phyloP scores from a whole-genome alignment of 192 early-diverging fungal genomes.

The Entomortierella chlamydospora region DNA sequence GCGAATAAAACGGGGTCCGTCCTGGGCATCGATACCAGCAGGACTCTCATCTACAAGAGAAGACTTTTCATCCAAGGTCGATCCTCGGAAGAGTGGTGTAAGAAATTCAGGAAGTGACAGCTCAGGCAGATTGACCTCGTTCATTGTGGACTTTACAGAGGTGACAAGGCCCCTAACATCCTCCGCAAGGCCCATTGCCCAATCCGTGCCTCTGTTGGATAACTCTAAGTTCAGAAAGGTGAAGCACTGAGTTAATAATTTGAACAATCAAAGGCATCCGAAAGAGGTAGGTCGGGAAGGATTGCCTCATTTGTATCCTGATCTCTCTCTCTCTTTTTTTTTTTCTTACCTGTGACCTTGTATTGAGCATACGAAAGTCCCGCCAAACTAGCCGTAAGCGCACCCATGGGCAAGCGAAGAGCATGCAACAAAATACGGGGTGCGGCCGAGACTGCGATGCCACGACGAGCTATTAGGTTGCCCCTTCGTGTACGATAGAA shows the following conservation, averaged over 20 bases:
- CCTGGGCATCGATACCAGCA: conserved; percentile 16
- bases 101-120: conserved; percentile 48
- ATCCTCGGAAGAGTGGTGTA: conserved; percentile 55
- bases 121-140: conserved; percentile 47
- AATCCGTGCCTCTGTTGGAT: conserved; percentile 50
- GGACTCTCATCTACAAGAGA: conserved; percentile 14
- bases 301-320: too few species aligned
- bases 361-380: conserved; percentile 71
- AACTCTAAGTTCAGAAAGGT: conserved; percentile 27
- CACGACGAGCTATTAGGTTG: conserved; percentile 24
- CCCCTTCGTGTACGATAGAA: conserved; percentile 25
- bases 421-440: conserved; percentile 60
- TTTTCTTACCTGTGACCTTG: conserved; percentile 64
- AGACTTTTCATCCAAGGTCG: conserved; percentile 50
- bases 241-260: neutral
- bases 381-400: conserved; percentile 68
- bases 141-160: conserved; percentile 47
- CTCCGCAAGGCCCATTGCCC: conserved; percentile 42
- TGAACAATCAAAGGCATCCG: neutral
- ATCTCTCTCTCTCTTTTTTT: too few species aligned
- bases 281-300: too few species aligned
- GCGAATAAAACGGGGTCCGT: conserved; percentile 50
- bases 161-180: conserved; percentile 42
- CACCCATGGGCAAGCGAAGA: conserved; percentile 68
- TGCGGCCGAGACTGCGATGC: conserved; percentile 46